Evolutionary conservation across 495 filamentous ascomycete species (phyloP), one percentile per base, ranked within the genome.

Genomic region (Letharia columbiana): DNA sequence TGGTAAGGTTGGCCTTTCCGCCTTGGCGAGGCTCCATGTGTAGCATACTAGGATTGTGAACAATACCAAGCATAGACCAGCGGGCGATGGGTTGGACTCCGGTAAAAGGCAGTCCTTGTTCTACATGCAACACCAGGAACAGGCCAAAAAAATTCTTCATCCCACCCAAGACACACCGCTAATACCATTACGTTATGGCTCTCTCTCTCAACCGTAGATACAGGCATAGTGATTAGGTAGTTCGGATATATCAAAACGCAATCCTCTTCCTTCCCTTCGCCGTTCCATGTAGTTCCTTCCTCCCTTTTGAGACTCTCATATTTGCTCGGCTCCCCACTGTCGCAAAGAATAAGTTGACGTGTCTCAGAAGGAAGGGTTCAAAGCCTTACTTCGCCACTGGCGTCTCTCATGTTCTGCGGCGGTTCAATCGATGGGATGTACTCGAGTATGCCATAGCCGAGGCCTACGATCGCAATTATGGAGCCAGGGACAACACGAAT

Each of bases 361-460:
- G 54, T 35, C 54, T 57, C 33, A 57, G 33, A 35, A 23, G 33
- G 20, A 56, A 57, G 54, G 54, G 54, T 57, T 57, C 54, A 57
- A 57, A 57, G 54, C 54, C 54, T 57, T 57, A 57, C 54, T 57
- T 57, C 54, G 33, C 84, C 87, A 77, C 94, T 91, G 65, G 83
- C 81, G 76, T 96, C 92, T 76, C 94, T 86, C 95, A 99, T 99
- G 80, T 96, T 99, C 71, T 91, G 87, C 28, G 95, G 95, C 31
- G 95, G 93, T 81, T 99, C 94, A 73, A 99, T 96, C 49, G 87
- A 92, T 0, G 95, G 94, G 65, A 97, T 87, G 77, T 91, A 99
- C 79, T 98, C 92, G 69, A 98, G 84, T 28, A 83, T 89, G 60
- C 85, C 78, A 77, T 97, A 98, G 47, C 75, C 87, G 50, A 95